Evolutionary conservation across 2,329 filamentous ascomycete species (phyloP).

Genomic region (Colletotrichum tropicicola): DNA sequence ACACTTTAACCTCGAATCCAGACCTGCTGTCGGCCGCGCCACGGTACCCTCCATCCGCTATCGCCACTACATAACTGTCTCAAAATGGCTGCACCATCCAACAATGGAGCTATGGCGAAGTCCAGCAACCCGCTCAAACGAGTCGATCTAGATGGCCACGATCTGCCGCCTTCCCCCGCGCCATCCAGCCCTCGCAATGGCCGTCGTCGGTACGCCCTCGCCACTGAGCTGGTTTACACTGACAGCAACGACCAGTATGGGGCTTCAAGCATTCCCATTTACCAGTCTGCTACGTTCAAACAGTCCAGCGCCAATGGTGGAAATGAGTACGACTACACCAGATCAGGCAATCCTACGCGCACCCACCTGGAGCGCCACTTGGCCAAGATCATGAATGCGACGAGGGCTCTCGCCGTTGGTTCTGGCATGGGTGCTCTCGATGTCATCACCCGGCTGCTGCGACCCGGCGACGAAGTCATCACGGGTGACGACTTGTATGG

Average conservation of each 20-base stretch:
- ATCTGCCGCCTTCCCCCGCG: slow-evolving; percentile 89
- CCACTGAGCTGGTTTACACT: slow-evolving; percentile 96
- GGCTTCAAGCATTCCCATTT: slow-evolving; percentile 94
- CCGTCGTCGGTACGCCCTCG: slow-evolving; percentile 85
- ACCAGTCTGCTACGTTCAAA: slow-evolving; percentile 99
- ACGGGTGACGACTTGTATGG: slow-evolving; percentile 98
- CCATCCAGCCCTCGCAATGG: slow-evolving; percentile 90
- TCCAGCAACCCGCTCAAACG: slow-evolving; percentile 56
- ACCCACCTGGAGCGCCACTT: slow-evolving; percentile 96
- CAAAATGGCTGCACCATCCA: slow-evolving; percentile 29
- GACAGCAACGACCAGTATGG: slow-evolving; percentile 98
- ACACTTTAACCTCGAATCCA: neutral
- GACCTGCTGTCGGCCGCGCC: too few species aligned
- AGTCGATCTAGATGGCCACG: slow-evolving; percentile 83
- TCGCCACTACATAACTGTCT: neutral
- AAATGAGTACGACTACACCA: slow-evolving; percentile 96
- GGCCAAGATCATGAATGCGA: slow-evolving; percentile 98
- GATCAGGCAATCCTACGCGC: slow-evolving; percentile 95
- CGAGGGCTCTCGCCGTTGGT: slow-evolving; percentile 88
- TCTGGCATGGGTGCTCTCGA: slow-evolving; percentile 98
- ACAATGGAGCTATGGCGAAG: slow-evolving; percentile 19
- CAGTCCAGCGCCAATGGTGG: slow-evolving; percentile 83
- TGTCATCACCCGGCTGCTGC: slow-evolving; percentile 90
- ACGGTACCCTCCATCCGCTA: too few species aligned
- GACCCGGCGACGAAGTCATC: slow-evolving; percentile 95